These are phyloP conservation scores for Fonsecaea monophora DNA, from an alignment of 2,329 filamentous ascomycete species.

Conservation along the genomic window DNA sequence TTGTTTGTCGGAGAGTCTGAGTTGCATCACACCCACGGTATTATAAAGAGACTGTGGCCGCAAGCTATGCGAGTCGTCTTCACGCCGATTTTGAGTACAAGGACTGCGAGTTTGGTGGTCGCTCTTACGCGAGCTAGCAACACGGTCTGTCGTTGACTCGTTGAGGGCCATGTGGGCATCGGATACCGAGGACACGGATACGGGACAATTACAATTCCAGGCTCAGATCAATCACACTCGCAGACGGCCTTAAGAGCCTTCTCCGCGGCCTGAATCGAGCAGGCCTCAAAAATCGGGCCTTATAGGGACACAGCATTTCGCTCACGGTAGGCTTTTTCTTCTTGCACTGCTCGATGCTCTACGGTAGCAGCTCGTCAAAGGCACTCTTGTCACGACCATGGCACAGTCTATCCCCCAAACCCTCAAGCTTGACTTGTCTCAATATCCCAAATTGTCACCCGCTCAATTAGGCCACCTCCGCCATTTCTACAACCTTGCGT, in stretches of 20 bases:
- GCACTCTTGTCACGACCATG: slow-evolving; percentile 8
- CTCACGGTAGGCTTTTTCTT: not conserved
- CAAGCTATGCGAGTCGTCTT: not conserved
- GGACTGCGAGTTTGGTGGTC: not conserved
- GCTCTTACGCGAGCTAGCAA: not conserved
- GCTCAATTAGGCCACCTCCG: slow-evolving; percentile 34
- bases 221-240: not conserved
- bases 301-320: not conserved
- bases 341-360: not conserved
- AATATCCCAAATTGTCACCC: slow-evolving; percentile 33
- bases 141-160: not conserved
- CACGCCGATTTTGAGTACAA: not conserved
- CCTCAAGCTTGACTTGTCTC: slow-evolving; percentile 28
- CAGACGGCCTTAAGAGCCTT: not conserved
- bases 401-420: not conserved
- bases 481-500: slow-evolving; percentile 33
- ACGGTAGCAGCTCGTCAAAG: not conserved
- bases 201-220: not conserved
- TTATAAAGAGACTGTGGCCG: not conserved
- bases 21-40: too few species aligned
- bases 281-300: too few species aligned
- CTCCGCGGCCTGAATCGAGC: too few species aligned
- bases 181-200: not conserved
- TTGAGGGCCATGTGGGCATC: not conserved
- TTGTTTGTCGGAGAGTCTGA: too few species aligned